Evolutionary conservation across 2,329 filamentous ascomycete species (phyloP).

Genomic region (Pyrenophora seminiperda): DNA sequence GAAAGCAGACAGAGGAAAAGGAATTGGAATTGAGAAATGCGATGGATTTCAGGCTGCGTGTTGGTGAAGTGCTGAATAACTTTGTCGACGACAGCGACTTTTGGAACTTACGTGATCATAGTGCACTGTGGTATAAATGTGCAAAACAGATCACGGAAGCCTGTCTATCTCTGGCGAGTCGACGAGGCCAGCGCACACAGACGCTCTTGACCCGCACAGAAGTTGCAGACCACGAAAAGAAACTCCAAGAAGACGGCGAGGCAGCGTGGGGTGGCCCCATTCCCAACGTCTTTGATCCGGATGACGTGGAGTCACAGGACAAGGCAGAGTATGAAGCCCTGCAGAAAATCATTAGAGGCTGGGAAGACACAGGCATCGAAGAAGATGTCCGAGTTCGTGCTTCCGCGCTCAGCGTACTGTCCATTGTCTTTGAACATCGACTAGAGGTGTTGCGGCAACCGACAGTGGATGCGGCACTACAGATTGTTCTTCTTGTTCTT

Average conservation of each 20-base stretch:
- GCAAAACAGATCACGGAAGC: conserved; percentile 57
- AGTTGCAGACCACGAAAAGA: conserved; percentile 56
- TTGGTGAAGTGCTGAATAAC: conserved; percentile 61
- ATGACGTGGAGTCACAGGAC: conserved; percentile 30
- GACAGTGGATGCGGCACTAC: conserved; percentile 57
- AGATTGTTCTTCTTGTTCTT: conserved; percentile 67
- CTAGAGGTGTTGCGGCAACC: conserved; percentile 52
- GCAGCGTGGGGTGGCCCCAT: conserved; percentile 62
- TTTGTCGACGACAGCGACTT: conserved; percentile 27
- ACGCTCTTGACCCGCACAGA: conserved; percentile 63
- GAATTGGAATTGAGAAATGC: conserved; percentile 37
- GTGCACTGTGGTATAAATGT: conserved; percentile 8
- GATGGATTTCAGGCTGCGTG: conserved; percentile 68
- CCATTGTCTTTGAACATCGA: conserved; percentile 61
- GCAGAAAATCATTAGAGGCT: conserved; percentile 67
- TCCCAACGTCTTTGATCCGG: conserved; percentile 42
- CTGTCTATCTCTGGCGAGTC: conserved; percentile 67
- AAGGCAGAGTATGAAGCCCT: conserved; percentile 55
- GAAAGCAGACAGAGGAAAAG: conserved; percentile 24
- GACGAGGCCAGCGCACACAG: conserved; percentile 65
- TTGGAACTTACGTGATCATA: conserved; percentile 15
- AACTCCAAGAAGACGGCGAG: conserved; percentile 56
- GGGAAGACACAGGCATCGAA: conserved; percentile 66
- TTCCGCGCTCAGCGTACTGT: conserved; percentile 71
- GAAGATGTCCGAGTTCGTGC: conserved; percentile 73